Evolutionary conservation across 495 filamentous ascomycete genomes (phyloP).

Genomic region (Sporormia fimetaria): DNA sequence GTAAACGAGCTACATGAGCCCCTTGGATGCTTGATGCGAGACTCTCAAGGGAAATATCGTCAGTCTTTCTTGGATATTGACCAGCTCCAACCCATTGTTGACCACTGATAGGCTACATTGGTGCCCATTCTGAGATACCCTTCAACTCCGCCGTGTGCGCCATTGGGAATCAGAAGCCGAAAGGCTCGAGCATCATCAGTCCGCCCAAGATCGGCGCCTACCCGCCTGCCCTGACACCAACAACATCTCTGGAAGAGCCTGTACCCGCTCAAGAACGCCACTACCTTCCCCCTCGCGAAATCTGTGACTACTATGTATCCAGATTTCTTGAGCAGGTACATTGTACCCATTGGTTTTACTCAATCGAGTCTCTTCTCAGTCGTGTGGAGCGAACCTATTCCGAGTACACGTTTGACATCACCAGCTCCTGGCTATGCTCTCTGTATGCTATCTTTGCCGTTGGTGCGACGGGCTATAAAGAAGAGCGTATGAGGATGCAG

Average conservation of each 20-base stretch:
- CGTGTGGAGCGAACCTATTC: constrained; percentile 17
- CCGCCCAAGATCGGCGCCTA: constrained; percentile 14
- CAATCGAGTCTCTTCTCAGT: constrained; percentile 12
- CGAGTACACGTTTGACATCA: background rate
- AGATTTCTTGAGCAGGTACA: constrained; percentile 20
- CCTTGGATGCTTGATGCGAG: constrained; percentile 21
- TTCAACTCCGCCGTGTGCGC: constrained; percentile 22
- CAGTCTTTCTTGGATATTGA: background rate
- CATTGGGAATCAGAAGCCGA: background rate
- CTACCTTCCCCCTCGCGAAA: constrained; percentile 14
- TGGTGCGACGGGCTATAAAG: constrained; percentile 8
- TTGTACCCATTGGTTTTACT: constrained; percentile 22
- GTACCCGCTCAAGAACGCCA: background rate
- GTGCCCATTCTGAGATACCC: constrained; percentile 21
- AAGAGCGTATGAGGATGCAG: background rate
- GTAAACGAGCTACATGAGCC: constrained; percentile 20
- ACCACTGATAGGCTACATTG: constrained; percentile 17
- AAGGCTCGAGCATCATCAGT: constrained; percentile 9
- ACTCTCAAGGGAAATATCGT: constrained; percentile 16
- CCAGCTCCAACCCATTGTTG: background rate
- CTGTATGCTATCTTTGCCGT: constrained; percentile 21
- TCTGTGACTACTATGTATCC: constrained; percentile 15
- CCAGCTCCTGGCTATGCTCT: constrained; percentile 20
- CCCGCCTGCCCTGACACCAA: constrained; percentile 13
- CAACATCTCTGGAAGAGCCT: constrained; percentile 5